phyloP scores from a whole-genome alignment of 768 basidiomycete species.

The Tulasnella sp. region DNA sequence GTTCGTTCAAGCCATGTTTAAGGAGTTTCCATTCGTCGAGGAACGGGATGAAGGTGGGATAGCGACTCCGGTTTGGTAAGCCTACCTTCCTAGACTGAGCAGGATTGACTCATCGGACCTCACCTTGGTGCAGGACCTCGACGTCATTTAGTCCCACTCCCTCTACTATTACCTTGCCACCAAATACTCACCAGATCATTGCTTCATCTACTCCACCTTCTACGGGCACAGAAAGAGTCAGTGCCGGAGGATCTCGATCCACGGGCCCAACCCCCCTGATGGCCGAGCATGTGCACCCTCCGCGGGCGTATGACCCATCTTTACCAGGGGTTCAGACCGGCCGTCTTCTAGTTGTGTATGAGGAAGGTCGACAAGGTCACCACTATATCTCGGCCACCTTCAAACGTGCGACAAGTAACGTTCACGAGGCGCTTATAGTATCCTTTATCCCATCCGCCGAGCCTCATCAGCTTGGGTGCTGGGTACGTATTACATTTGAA shows the following conservation, averaged over 20 bases:
- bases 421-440: background rate
- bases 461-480: background rate
- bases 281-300: no score
- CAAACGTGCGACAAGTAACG: background rate
- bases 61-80: no score
- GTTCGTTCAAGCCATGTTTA: no score
- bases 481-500: background rate
- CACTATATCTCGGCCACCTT: background rate
- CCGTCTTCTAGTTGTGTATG: background rate
- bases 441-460: background rate
- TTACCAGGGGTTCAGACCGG: background rate
- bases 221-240: no score
- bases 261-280: background rate
- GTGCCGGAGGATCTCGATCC: no score
- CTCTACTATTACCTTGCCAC: background rate
- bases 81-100: no score
- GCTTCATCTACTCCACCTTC: no score
- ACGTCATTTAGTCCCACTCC: background rate
- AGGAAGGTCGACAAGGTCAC: background rate
- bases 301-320: background rate
- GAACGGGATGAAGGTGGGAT: no score
- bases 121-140: background rate
- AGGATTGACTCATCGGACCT: no score
- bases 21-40: no score
- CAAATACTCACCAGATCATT: no score